A percentile compares a stretch with the other conserved stretches of the same genome.
phyloP scores from a whole-genome alignment of 78 protist species.

The Polysphondylium violaceum region DNA sequence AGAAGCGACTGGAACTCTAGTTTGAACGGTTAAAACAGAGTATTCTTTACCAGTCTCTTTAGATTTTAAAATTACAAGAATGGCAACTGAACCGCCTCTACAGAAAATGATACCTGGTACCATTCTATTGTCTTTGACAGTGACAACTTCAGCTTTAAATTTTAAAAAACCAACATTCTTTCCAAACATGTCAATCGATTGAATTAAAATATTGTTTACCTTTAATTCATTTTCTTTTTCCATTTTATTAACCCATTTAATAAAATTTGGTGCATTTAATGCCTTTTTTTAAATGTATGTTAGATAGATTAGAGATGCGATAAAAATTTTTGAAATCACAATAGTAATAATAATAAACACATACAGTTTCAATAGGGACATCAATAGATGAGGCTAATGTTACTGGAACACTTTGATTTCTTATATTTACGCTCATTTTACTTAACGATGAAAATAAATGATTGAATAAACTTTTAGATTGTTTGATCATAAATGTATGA shows the following conservation, averaged over 20 bases:
- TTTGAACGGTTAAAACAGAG: constrained; percentile 59
- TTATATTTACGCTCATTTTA: background rate
- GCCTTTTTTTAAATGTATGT: constrained; percentile 2
- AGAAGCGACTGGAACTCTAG: constrained; percentile 74
- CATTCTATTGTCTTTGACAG: constrained; percentile 30
- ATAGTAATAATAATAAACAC: background rate
- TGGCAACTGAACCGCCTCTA: constrained; percentile 83
- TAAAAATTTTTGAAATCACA: background rate
- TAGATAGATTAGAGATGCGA: background rate
- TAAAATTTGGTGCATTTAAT: constrained; percentile 62
- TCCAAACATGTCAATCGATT: constrained; percentile 80
- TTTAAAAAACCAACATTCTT: constrained; percentile 78
- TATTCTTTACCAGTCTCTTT: constrained; percentile 71
- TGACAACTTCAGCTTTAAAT: constrained; percentile 74
- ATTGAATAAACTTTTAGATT: background rate
- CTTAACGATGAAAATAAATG: background rate
- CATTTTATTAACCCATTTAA: constrained; percentile 51
- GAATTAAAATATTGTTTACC: constrained; percentile 29
- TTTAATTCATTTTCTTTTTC: constrained; percentile 42
- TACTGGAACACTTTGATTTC: constrained; percentile 17
- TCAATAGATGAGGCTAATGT: constrained; percentile 15
- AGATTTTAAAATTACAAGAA: constrained; percentile 48
- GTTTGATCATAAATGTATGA: too few species aligned
- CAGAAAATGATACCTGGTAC: constrained; percentile 81
- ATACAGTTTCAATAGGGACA: constrained; percentile 26